Evolutionary conservation across 108 stramenopile genomes (phyloP).

Genomic region (Schizochytrium sp.): DNA sequence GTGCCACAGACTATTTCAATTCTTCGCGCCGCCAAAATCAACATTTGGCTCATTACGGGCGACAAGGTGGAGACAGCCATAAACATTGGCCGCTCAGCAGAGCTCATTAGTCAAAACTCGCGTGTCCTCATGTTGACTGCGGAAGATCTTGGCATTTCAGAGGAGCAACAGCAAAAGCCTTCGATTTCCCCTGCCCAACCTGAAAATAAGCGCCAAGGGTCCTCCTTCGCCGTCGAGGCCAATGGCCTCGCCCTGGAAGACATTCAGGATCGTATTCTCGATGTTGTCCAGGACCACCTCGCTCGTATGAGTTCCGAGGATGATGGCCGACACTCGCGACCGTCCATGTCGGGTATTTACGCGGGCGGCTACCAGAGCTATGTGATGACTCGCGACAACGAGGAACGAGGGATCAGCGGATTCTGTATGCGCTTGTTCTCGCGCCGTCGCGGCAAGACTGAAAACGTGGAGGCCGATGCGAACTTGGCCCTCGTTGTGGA

Average conservation of each 20-base stretch:
- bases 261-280: neutral
- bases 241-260: neutral
- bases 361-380: neutral
- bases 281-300: neutral
- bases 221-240: too few species aligned
- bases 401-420: neutral
- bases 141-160: neutral
- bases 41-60: conserved; percentile 95
- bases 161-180: neutral
- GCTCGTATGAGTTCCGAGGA: too few species aligned
- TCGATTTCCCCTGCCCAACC: too few species aligned
- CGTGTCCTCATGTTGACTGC: neutral
- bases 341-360: neutral
- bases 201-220: too few species aligned
- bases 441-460: neutral
- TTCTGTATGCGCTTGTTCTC: neutral
- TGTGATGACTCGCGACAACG: neutral
- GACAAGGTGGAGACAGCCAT: conserved; percentile 98
- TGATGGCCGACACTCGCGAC: too few species aligned
- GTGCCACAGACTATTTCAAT: conserved; percentile 87
- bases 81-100: conserved; percentile 89
- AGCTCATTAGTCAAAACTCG: conserved; percentile 49
- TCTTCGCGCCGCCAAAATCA: conserved; percentile 81
- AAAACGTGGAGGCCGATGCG: neutral
- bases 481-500: conserved; percentile 72